Conservation (phyloP, 768 basidiomycete species). For the Lenzites betulinus region DNA sequence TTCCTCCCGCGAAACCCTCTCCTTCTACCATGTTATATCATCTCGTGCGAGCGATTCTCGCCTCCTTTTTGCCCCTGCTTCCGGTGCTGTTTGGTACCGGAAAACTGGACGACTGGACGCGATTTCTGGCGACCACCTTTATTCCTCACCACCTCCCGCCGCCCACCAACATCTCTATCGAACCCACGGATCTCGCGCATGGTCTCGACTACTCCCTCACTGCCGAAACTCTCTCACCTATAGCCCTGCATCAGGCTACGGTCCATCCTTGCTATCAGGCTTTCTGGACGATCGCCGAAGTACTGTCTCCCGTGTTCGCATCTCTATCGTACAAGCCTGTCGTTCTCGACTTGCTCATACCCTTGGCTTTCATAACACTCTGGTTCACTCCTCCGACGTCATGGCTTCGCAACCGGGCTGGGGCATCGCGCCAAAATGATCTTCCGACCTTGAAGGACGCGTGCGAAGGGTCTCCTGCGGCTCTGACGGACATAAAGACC, state of each 20-base stretch:
- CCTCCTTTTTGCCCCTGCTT: slow-evolving; percentile 5
- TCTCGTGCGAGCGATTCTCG: not conserved
- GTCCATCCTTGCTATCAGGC: not conserved
- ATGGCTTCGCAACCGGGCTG: no score
- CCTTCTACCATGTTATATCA: not conserved
- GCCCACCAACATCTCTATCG: not conserved
- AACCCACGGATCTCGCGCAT: not conserved
- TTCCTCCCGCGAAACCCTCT: not conserved
- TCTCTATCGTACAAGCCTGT: not conserved
- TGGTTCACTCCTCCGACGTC: no score
- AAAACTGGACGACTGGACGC: not conserved
- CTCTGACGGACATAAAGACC: no score
- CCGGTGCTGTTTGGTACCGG: not conserved
- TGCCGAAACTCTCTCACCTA: not conserved
- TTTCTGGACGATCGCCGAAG: not conserved
- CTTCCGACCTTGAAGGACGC: no score
- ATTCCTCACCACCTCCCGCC: not conserved
- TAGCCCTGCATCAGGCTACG: not conserved
- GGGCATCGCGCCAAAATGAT: no score
- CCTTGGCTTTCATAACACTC: no score
- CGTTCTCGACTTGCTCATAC: not conserved
- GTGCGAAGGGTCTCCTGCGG: no score
- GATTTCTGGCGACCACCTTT: not conserved
- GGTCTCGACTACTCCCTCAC: not conserved
- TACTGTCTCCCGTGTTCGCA: not conserved